phyloP scores from a whole-genome alignment of 2,329 filamentous ascomycete species.

The Scleromitrula shiraiana region DNA sequence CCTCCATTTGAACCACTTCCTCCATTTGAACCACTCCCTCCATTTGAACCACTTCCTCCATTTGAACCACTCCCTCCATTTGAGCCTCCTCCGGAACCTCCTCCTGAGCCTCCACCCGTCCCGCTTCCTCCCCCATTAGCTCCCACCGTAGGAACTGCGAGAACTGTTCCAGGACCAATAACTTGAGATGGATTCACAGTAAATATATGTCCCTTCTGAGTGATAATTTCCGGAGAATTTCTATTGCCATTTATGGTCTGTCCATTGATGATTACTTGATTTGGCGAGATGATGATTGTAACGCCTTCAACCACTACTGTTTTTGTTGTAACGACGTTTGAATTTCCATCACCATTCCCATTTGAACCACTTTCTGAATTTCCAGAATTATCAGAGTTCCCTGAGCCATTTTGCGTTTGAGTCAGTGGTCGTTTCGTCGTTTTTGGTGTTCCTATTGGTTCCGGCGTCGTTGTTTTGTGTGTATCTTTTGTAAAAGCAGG shows the following conservation, averaged over 20 bases:
- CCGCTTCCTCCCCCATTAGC: neutral
- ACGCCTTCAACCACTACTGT: constrained; percentile 16
- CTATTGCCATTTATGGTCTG: constrained; percentile 16
- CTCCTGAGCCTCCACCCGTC: neutral
- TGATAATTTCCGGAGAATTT: constrained; percentile 13
- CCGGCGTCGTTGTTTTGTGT: neutral
- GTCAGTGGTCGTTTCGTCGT: neutral
- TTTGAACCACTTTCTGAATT: too few species aligned
- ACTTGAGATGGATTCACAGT: constrained; percentile 24
- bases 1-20: neutral
- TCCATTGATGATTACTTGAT: constrained; percentile 18
- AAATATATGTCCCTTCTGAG: constrained; percentile 21
- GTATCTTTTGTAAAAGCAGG: neutral
- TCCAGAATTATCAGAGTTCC: neutral
- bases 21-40: neutral
- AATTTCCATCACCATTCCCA: too few species aligned
- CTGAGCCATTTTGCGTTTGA: neutral
- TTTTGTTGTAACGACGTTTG: neutral
- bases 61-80: neutral
- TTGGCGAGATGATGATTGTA: constrained; percentile 18
- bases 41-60: neutral
- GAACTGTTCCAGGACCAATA: constrained; percentile 15
- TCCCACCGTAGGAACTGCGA: constrained; percentile 17
- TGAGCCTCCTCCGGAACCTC: neutral
- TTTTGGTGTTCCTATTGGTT: neutral